Percentiles rank a stretch among this genome's conserved stretches.
phyloP scores from a whole-genome alignment of 73 alveolate genomes.

The Paramecium caudatum region DNA sequence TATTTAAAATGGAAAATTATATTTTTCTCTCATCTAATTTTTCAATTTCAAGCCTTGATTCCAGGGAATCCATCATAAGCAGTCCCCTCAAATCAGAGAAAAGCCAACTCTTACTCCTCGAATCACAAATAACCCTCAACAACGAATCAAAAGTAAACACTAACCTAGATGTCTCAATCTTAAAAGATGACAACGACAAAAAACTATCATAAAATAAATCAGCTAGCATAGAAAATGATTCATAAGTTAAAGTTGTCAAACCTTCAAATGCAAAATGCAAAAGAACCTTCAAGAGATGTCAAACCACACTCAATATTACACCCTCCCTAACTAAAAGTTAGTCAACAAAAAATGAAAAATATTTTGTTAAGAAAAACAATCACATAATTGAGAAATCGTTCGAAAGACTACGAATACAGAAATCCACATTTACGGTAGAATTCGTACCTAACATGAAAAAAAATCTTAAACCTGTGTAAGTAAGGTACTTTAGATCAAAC shows the following conservation, averaged over 20 bases:
- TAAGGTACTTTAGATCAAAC: conserved; percentile 6
- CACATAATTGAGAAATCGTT: neutral
- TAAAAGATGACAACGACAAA: neutral
- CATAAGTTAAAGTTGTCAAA: neutral
- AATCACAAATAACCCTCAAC: conserved; percentile 2
- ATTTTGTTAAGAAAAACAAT: conserved; percentile 10
- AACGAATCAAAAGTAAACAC: neutral
- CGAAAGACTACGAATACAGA: neutral
- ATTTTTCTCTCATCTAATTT: no score
- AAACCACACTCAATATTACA: neutral
- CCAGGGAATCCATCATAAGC: no score
- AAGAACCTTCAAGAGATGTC: neutral
- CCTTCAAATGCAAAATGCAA: neutral
- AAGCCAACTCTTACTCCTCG: neutral
- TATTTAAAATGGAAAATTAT: neutral
- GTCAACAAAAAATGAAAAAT: neutral
- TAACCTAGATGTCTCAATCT: neutral
- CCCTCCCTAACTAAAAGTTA: neutral
- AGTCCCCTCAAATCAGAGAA: conserved; percentile 20
- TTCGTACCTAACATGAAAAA: neutral
- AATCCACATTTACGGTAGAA: neutral
- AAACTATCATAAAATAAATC: neutral
- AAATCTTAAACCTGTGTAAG: neutral
- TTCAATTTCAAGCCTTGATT: neutral
- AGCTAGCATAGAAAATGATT: neutral